Evolutionary conservation across 192 early-diverging fungal genomes (phyloP).

Genomic region (Entomortierella parvispora): DNA sequence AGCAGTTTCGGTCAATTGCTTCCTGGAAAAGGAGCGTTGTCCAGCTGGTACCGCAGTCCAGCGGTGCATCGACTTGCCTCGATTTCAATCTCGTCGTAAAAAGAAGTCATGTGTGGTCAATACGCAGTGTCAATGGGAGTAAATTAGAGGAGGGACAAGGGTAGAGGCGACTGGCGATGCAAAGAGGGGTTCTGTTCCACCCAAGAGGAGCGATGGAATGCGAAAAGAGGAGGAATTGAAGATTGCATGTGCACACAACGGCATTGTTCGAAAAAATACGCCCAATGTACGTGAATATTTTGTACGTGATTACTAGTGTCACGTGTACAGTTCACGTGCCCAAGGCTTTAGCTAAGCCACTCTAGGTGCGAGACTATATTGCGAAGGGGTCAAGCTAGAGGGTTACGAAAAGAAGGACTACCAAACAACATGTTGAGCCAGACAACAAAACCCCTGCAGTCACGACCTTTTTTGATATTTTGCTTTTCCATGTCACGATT

Average conservation of each 20-base stretch:
- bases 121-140: not conserved
- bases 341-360: no score
- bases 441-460: no score
- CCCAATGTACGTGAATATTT: no score
- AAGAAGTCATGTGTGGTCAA: slow-evolving; percentile 50
- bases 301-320: no score
- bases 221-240: not conserved
- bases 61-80: slow-evolving; percentile 25
- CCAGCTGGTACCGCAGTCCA: not conserved
- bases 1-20: not conserved
- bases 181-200: not conserved
- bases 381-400: no score
- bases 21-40: not conserved
- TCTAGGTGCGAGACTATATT: no score
- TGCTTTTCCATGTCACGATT: not conserved
- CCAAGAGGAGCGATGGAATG: not conserved
- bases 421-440: no score
- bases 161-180: not conserved
- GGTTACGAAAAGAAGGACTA: no score
- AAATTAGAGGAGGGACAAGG: not conserved
- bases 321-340: no score
- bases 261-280: no score
- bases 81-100: slow-evolving; percentile 74
- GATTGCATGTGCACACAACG: no score
- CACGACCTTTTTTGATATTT: not conserved